phyloP scores from a whole-genome alignment of 2,329 filamentous ascomycete species.

The Aspergillus fumigatiaffinis region DNA sequence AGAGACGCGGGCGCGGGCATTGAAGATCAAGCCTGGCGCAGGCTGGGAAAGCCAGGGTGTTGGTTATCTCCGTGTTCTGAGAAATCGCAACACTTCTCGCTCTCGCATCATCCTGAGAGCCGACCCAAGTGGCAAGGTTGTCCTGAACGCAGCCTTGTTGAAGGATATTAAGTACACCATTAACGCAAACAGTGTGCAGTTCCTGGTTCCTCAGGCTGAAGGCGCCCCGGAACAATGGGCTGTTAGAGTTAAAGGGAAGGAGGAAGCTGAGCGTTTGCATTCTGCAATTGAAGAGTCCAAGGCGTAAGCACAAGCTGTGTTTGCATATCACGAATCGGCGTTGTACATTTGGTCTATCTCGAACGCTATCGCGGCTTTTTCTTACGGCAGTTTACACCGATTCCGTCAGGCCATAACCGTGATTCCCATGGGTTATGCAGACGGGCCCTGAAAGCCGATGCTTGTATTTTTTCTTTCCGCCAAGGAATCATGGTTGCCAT shows the following conservation, averaged over 20 bases:
- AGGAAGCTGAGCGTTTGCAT: slow-evolving; percentile 10
- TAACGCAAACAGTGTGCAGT: slow-evolving; percentile 44
- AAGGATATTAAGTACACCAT: slow-evolving; percentile 60
- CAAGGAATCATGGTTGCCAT: not conserved
- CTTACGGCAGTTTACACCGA: not conserved
- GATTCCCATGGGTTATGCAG: not conserved
- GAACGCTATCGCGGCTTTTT: slow-evolving; percentile 7
- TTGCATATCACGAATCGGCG: slow-evolving; percentile 7
- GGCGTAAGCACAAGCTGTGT: slow-evolving; percentile 7
- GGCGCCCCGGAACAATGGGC: slow-evolving; percentile 67
- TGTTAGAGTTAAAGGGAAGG: slow-evolving; percentile 58
- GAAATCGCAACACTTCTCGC: slow-evolving; percentile 65
- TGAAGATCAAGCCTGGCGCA: slow-evolving; percentile 52
- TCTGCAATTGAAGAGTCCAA: slow-evolving; percentile 20
- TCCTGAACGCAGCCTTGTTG: slow-evolving; percentile 66
- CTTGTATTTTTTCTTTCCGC: not conserved
- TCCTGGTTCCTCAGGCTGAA: slow-evolving; percentile 50
- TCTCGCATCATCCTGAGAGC: slow-evolving; percentile 68
- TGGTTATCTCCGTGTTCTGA: slow-evolving; percentile 68
- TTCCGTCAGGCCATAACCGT: not conserved
- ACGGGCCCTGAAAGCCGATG: not conserved
- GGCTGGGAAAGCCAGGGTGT: slow-evolving; percentile 68
- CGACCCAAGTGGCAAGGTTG: slow-evolving; percentile 70
- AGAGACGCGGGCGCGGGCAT: slow-evolving; percentile 67
- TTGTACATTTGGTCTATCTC: slow-evolving; percentile 12